Conservation (phyloP, 257 asterid genomes). For the Nicotiana paniculata region DNA sequence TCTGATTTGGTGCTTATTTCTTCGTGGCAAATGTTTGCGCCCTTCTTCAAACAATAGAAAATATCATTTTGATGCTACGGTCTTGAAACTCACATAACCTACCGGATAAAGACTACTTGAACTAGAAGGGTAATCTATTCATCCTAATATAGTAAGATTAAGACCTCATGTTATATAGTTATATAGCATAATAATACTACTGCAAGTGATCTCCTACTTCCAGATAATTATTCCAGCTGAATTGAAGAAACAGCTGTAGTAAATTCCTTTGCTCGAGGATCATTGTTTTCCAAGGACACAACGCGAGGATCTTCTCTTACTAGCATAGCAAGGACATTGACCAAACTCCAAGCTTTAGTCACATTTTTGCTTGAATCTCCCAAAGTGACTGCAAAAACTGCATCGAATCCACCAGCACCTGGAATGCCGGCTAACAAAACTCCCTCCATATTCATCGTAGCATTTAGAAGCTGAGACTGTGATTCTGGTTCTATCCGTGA, state of each 20-base stretch:
- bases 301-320: slow-evolving; percentile 90
- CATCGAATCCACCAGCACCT: slow-evolving; percentile 98
- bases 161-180: neutral
- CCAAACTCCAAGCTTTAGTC: slow-evolving; percentile 63
- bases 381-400: slow-evolving; percentile 77
- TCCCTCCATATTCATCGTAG: slow-evolving; percentile 78
- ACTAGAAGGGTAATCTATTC: neutral
- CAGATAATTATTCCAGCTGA: slow-evolving; percentile 29
- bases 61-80: neutral
- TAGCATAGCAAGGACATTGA: slow-evolving; percentile 70
- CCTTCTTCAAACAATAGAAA: neutral
- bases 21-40: neutral
- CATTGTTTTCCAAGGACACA: slow-evolving; percentile 59
- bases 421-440: slow-evolving; percentile 91
- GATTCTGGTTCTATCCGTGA: slow-evolving; percentile 94
- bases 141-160: neutral
- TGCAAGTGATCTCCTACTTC: neutral
- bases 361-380: slow-evolving; percentile 55
- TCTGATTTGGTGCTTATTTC: slow-evolving; percentile 6
- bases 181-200: neutral
- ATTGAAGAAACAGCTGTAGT: slow-evolving; percentile 53
- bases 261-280: slow-evolving; percentile 55
- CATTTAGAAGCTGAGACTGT: slow-evolving; percentile 68
- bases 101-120: neutral
- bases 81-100: neutral